phyloP scores from a whole-genome alignment of 176 grass and related monocot genomes.

The Rhipidocladum racemiflorum region DNA sequence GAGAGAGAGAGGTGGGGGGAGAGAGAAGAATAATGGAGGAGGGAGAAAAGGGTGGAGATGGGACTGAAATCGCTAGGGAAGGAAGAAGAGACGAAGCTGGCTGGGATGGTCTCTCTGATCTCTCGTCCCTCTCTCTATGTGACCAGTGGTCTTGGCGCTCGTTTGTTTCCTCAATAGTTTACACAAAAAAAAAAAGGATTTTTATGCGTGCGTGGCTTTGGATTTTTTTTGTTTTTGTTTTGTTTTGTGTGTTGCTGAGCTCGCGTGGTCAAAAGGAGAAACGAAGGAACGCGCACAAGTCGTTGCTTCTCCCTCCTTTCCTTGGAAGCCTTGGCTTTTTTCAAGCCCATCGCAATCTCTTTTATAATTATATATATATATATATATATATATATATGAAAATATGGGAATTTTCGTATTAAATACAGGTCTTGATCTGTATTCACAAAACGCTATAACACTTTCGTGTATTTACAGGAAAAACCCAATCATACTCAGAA shows the following conservation, averaged over 20 bases:
- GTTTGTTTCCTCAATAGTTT: background rate
- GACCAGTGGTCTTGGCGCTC: slow-evolving; percentile 27
- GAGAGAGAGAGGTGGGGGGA: background rate
- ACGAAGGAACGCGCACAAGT: slow-evolving; percentile 37
- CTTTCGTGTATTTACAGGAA: no score
- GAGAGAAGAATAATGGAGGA: no score
- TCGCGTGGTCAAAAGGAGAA: slow-evolving; percentile 66
- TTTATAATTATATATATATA: no score
- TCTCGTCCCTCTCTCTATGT: background rate
- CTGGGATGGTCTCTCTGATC: slow-evolving; percentile 39
- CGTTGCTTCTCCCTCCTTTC: slow-evolving; percentile 28
- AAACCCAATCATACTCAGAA: no score
- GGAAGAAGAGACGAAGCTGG: slow-evolving; percentile 41
- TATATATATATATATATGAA: no score
- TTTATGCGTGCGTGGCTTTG: background rate
- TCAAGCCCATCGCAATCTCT: no score
- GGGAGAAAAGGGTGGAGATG: slow-evolving; percentile 6
- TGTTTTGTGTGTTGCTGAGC: background rate
- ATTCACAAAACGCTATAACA: no score
- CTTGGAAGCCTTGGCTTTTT: no score
- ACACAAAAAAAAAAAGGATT: background rate
- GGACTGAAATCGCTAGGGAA: slow-evolving; percentile 48
- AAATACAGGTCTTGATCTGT: no score
- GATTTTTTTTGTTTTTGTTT: no score
- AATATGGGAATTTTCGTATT: no score